A percentile compares a stretch with the other conserved stretches of the same genome.
These are phyloP conservation scores for Ulmus americana DNA, from an alignment of 331 rosid species.

Conservation along the genomic window DNA sequence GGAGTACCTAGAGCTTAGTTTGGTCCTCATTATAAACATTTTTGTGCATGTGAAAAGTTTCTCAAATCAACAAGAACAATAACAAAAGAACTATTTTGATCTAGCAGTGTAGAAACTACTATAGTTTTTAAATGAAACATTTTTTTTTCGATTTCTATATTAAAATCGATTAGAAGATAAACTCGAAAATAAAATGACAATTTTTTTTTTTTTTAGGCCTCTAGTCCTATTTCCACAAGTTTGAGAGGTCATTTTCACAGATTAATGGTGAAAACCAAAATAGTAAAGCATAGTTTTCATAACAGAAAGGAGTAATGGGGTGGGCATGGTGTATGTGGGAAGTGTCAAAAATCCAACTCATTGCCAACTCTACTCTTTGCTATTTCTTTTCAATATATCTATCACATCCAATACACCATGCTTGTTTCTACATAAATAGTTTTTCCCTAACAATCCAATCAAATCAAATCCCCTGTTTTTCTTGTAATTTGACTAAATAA, in stretches of 20 bases:
- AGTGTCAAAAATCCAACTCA: slow-evolving; percentile 21
- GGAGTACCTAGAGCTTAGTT: slow-evolving; percentile 12
- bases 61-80: neutral
- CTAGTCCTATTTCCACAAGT: slow-evolving; percentile 1
- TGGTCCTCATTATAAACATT: slow-evolving; percentile 4
- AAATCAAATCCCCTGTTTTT: neutral
- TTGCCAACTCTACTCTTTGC: slow-evolving; percentile 12
- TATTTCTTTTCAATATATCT: slow-evolving; percentile 4
- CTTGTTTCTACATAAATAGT: too few relatives aligned
- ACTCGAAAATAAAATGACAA: neutral
- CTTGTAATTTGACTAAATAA: neutral
- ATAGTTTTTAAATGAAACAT: too few relatives aligned
- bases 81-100: neutral
- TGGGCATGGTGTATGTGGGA: slow-evolving; percentile 11
- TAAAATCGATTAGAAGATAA: neutral
- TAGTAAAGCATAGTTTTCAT: neutral
- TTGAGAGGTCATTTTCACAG: slow-evolving; percentile 13
- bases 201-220: neutral
- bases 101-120: neutral
- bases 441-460: too few relatives aligned
- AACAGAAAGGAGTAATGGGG: slow-evolving; percentile 2
- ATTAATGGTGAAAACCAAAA: slow-evolving; percentile 2
- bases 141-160: too few relatives aligned
- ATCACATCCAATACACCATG: neutral
- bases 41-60: neutral